Evolutionary conservation across 345 rosid genomes (phyloP).

Genomic region (Pseudoturritis turrita): DNA sequence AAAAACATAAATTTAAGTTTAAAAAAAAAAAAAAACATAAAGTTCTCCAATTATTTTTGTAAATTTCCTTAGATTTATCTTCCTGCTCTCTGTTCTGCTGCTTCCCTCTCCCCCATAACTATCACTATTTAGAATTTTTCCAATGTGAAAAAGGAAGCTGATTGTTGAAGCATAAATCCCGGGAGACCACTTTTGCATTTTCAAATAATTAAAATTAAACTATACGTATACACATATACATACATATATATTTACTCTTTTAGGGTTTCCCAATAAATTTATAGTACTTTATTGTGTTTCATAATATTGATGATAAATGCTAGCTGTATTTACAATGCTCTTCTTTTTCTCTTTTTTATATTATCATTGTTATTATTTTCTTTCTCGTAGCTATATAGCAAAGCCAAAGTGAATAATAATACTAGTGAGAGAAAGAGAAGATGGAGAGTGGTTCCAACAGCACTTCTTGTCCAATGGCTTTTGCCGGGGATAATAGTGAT

Average conservation of each 20-base stretch:
- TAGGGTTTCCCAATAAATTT: constrained; percentile 32
- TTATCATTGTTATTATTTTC: neutral
- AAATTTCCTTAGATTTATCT: constrained; percentile 12
- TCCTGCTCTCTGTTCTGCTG: constrained; percentile 25
- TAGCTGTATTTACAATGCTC: constrained; percentile 31
- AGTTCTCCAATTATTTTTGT: neutral
- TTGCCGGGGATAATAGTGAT: constrained; percentile 65
- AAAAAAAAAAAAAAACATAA: too few relatives aligned
- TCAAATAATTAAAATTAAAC: neutral
- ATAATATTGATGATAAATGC: constrained; percentile 35
- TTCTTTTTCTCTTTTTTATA: neutral
- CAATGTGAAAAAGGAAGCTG: constrained; percentile 57
- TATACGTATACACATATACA: neutral
- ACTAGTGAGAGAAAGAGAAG: constrained; percentile 36
- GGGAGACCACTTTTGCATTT: constrained; percentile 61
- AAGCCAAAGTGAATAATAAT: constrained; percentile 39
- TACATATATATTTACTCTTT: constrained; percentile 22
- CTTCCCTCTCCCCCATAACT: constrained; percentile 29
- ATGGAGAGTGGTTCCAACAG: constrained; percentile 73
- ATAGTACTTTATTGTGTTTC: constrained; percentile 32
- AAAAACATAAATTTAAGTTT: too few relatives aligned
- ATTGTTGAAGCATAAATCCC: constrained; percentile 74
- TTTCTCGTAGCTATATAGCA: constrained; percentile 35
- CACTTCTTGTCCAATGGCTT: constrained; percentile 64
- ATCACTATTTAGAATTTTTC: constrained; percentile 52